Evolutionary conservation across 108 stramenopile species (phyloP).

Genomic region (Cylindrotheca fusiformis): DNA sequence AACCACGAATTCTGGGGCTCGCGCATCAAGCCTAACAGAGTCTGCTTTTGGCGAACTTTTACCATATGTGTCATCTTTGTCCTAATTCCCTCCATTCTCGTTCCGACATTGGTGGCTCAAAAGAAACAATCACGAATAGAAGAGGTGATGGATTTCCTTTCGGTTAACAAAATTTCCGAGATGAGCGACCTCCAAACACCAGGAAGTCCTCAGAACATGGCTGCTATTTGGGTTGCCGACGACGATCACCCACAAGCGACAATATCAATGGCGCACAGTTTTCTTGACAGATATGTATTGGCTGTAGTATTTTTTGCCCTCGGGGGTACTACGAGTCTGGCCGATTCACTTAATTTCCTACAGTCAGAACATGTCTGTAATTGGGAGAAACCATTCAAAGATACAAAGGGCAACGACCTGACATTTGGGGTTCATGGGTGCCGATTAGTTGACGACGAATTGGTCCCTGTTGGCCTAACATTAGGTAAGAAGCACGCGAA

Average conservation of each 20-base stretch:
- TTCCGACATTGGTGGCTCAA: constrained; percentile 2
- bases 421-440: constrained; percentile 1
- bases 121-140: background rate
- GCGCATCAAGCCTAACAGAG: background rate
- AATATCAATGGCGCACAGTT: background rate
- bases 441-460: background rate
- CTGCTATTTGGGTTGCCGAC: constrained; percentile 46
- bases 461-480: constrained; percentile 5
- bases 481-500: background rate
- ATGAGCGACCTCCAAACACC: background rate
- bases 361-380: constrained; percentile 14
- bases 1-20: constrained; percentile 5
- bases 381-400: constrained; percentile 5
- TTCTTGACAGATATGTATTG: constrained; percentile 33
- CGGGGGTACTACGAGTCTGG: constrained; percentile 13
- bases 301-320: constrained; percentile 36
- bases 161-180: constrained; percentile 1
- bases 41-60: background rate
- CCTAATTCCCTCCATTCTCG: background rate
- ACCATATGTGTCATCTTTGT: background rate
- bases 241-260: constrained; percentile 1
- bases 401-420: background rate
- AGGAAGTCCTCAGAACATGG: constrained; percentile 34
- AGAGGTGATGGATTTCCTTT: constrained; percentile 6
- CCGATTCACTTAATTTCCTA: constrained; percentile 11